These are phyloP conservation scores for Mortierella sp. DNA, from an alignment of 371 early-diverging fungal genomes.

Conservation along the genomic window DNA sequence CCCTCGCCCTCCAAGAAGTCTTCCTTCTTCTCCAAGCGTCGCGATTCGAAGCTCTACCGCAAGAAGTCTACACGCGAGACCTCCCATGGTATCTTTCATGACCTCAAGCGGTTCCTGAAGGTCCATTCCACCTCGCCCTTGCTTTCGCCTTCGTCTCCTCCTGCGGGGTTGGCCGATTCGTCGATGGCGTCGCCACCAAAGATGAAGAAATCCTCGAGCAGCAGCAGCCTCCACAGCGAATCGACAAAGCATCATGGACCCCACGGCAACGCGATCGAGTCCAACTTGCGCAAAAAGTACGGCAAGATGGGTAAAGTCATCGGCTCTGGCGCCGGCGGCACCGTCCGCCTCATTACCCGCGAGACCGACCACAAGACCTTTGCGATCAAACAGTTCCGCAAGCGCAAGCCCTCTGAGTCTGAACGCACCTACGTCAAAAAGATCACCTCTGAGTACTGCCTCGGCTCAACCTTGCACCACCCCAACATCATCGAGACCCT, in stretches of 20 bases:
- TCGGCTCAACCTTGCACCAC: slow-evolving; percentile 84
- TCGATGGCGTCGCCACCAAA: background rate
- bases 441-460: slow-evolving; percentile 87
- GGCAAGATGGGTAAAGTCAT: slow-evolving; percentile 57
- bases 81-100: slow-evolving; percentile 60
- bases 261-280: slow-evolving; percentile 31
- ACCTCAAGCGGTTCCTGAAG: slow-evolving; percentile 64
- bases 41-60: slow-evolving; percentile 23
- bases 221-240: background rate
- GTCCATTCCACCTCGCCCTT: slow-evolving; percentile 28
- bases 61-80: slow-evolving; percentile 46
- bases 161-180: background rate
- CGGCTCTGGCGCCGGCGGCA: slow-evolving; percentile 82
- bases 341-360: slow-evolving; percentile 72
- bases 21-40: slow-evolving; percentile 24
- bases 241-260: slow-evolving; percentile 15
- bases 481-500: slow-evolving; percentile 87
- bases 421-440: slow-evolving; percentile 85
- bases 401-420: slow-evolving; percentile 70
- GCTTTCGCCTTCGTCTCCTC: slow-evolving; percentile 29
- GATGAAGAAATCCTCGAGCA: slow-evolving; percentile 14
- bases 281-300: slow-evolving; percentile 29
- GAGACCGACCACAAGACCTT: slow-evolving; percentile 65
- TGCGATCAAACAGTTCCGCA: slow-evolving; percentile 88
- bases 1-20: slow-evolving; percentile 19